Base-by-base conservation (phyloP, 2,329 filamentous ascomycete species). In the Aspergillus oerlinghausenensis region DNA sequence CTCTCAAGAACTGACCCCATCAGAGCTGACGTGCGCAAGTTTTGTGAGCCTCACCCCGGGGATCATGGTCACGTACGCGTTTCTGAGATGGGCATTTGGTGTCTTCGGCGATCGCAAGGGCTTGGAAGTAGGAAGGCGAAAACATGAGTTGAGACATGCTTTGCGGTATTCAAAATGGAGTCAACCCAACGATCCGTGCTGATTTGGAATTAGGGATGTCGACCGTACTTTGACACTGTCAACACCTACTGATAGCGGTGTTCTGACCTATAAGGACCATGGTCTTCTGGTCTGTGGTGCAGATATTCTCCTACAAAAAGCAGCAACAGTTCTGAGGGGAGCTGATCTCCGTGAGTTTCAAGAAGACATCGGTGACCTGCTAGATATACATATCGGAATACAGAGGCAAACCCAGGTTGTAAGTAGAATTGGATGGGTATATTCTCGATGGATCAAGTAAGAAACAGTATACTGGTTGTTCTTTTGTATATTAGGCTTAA, bases 31-130 rank as follows among this genome's bases (percentile, higher is more conserved):
- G 19, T 47, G 19, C 25, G 25, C 21, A 56, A 81, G 91, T n/a
- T 96, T 99, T 68, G 88, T 99, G 40, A 92, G 92, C 5, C 79
- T 99, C 26, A 97, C 94, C 0, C 94, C 94, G 0, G 93, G 94
- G 11, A 83, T 97, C n/a, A 78, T 99, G 29, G 90, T 97, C 40
- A 89, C 88, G 1, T 85, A 93, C 60, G 87, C 85, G n/a, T 75
- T 86, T 10, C 75, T 88, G 49, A 85, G 85, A 61, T 97, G 93
- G 79, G 70, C 96, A 1, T 80, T 82, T 40, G 81, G 84, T 19
- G 71, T 86, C 0, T 84, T 96, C 57, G 88, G 88, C 47, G 88
- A 83, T 59, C 85, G 90, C 50, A 86, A 80, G 65, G 89, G 92
- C 14, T 76, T 87, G 50, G 83, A 82, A 52, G 82, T 83, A 55